These are phyloP conservation scores for Exophiala dermatitidis DNA, from an alignment of 2,329 filamentous ascomycete species.

Conservation along the genomic window DNA sequence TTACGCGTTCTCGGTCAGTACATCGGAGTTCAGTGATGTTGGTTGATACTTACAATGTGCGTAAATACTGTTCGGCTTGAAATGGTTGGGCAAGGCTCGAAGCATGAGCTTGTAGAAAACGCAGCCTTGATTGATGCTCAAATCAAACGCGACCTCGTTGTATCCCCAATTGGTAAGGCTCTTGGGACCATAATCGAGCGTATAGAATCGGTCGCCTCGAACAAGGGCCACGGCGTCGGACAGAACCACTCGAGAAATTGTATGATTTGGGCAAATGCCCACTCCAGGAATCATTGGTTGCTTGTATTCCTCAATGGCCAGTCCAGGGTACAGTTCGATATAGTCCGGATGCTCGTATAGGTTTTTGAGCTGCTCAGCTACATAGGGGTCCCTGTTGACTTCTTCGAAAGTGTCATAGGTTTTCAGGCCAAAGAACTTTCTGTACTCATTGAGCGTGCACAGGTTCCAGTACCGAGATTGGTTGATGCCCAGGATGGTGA, in stretches of 20 bases:
- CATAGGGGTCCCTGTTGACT: conserved; percentile 68
- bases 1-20: background rate
- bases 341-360: conserved; percentile 66
- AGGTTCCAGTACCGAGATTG: conserved; percentile 71
- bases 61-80: conserved; percentile 70
- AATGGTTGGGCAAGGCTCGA: conserved; percentile 72
- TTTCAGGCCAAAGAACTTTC: conserved; percentile 71
- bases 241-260: conserved; percentile 67
- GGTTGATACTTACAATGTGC: conserved; percentile 51
- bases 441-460: conserved; percentile 75
- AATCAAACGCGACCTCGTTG: conserved; percentile 64
- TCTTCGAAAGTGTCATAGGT: conserved; percentile 72
- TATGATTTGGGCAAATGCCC: conserved; percentile 68
- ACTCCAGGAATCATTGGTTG: conserved; percentile 63
- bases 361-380: conserved; percentile 58
- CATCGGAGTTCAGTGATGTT: background rate
- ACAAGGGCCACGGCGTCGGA: conserved; percentile 74
- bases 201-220: conserved; percentile 61
- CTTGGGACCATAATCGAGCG: conserved; percentile 63
- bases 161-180: conserved; percentile 80
- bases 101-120: conserved; percentile 80
- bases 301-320: conserved; percentile 70
- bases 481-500: conserved; percentile 74
- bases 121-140: conserved; percentile 69
- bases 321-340: conserved; percentile 72